Base-by-base conservation (phyloP, 176 grass and related monocot species). In the Hsuehochloa calcarea region DNA sequence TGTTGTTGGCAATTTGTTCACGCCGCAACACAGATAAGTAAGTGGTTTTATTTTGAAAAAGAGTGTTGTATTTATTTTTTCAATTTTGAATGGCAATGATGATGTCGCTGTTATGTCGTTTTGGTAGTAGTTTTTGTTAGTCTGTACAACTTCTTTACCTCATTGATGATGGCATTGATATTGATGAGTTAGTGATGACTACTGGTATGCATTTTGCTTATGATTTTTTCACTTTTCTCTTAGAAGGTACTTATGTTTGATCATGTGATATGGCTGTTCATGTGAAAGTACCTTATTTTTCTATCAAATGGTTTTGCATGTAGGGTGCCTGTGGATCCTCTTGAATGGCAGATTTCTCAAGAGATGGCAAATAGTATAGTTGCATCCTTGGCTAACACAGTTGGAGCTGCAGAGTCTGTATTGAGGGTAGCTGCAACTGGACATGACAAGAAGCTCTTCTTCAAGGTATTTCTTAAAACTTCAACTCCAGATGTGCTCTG, bases 311-410 rank as follows among this genome's bases (percentile, higher is more conserved):
- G 17, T 65, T 80, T 84, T 88, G 2, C 1, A 13, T 92, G 35
- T 88, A 99, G 93, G 72, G 96, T 99, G 8, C 96, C 96, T 49
- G 93, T 99, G 45, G 96, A 99, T 92, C 96, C 96, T 55, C 90
- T 99, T 56, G 93, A 96, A 74, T 99, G 96, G 93, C 93, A 99
- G 67, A 92, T 96, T 78, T 96, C 96, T 61, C 88, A 99, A 45
- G 96, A 99, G 78, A 92, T 91, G 83, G 96, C 93, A 56, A 99
- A 99, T 86, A 79, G 86, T 37, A 86, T 99, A 83, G 90, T 91
- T 91, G 96, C 96, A 59, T 96, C 91, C 44, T 88, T 96, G 84
- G 96, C 93, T 61, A 99, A 99, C 67, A 99, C 96, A 17, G 68
- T 99, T 52, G 93, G 96, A 74, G 96, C 96, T 70, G 86, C 93